Evolutionary conservation across 495 filamentous ascomycete genomes (phyloP), one percentile per base, ranked within the genome.

Genomic region (Endocarpon pusillum): DNA sequence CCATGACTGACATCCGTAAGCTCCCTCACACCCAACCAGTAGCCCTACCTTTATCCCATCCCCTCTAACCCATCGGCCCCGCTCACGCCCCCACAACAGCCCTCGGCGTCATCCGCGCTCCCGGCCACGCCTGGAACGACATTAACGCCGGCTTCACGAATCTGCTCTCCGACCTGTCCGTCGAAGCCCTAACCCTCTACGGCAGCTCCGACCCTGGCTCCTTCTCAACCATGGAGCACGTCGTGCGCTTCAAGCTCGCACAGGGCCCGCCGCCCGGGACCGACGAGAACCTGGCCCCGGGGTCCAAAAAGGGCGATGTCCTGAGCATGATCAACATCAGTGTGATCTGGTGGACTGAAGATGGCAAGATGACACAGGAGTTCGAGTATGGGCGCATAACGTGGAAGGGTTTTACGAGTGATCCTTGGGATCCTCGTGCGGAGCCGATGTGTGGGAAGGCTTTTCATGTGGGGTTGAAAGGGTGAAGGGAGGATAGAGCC

Each of bases 321-420:
- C 6, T 31, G 22, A 19, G 23, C 12, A 37, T 37, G 35, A 37
- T 37, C 23, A 37, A 21, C 9, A 15, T 32, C 24, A 37, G 35
- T 16, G 9, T 31, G 7, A 4, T 37, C 4, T 37, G 35, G 35
- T 37, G 35, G 35, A 29, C 10, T 1, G 10, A 12, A 17, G 21
- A 33, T 7, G 35, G 35, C 19, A 33, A 31, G 14, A 32, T 37
- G 12, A 29, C 20, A 11, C 17, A 22, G 9, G 35, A 37, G 16
- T 32, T 37, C 12, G 35, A 37, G 24, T 37, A 37, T 20, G 35
- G 35, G 3, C 11, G 35, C 6, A 21, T 37, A 4, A 32, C 24
- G 7, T 37, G 35, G 35, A 14, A 37, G 11, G 24, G 19, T 33
- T 37, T 37, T 32, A n/a, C n/a, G n/a, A n/a, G n/a, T n/a, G n/a